phyloP scores from a whole-genome alignment of 495 filamentous ascomycete genomes.

The Chaetomidium leptoderma region DNA sequence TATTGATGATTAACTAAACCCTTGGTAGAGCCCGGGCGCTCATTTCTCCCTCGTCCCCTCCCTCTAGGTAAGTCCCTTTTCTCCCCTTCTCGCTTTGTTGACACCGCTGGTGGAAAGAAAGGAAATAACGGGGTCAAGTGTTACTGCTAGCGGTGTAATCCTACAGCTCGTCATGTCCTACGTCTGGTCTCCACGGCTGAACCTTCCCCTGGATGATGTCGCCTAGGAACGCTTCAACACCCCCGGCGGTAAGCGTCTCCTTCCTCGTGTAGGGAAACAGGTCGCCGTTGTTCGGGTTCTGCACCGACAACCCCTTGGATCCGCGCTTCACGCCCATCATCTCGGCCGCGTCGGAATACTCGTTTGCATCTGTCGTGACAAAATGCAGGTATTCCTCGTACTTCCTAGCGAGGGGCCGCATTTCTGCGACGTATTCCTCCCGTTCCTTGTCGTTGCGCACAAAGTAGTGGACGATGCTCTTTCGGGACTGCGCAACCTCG shows the following conservation, averaged over 20 bases:
- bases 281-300: slow-evolving; percentile 42
- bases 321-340: slow-evolving; percentile 35
- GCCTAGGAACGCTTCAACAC: slow-evolving; percentile 40
- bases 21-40: too few relatives aligned
- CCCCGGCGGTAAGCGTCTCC: slow-evolving; percentile 31
- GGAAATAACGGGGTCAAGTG: too few relatives aligned
- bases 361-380: slow-evolving; percentile 42
- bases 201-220: slow-evolving; percentile 44
- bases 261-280: slow-evolving; percentile 36
- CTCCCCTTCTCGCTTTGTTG: too few relatives aligned
- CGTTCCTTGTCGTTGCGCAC: slow-evolving; percentile 22
- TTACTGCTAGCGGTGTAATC: too few relatives aligned
- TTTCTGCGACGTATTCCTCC: slow-evolving; percentile 28
- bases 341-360: slow-evolving; percentile 44
- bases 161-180: slow-evolving; percentile 39
- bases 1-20: too few relatives aligned
- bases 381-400: slow-evolving; percentile 47
- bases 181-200: slow-evolving; percentile 30
- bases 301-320: slow-evolving; percentile 34
- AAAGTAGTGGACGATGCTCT: slow-evolving; percentile 48
- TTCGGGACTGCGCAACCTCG: slow-evolving; percentile 38
- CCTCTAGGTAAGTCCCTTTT: too few relatives aligned
- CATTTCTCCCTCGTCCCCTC: too few relatives aligned
- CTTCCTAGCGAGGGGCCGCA: slow-evolving; percentile 45
- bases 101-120: too few relatives aligned